Evolutionary conservation across 1,284 basidiomycete species (phyloP).

Genomic region (Malassezia pachydermatis): DNA sequence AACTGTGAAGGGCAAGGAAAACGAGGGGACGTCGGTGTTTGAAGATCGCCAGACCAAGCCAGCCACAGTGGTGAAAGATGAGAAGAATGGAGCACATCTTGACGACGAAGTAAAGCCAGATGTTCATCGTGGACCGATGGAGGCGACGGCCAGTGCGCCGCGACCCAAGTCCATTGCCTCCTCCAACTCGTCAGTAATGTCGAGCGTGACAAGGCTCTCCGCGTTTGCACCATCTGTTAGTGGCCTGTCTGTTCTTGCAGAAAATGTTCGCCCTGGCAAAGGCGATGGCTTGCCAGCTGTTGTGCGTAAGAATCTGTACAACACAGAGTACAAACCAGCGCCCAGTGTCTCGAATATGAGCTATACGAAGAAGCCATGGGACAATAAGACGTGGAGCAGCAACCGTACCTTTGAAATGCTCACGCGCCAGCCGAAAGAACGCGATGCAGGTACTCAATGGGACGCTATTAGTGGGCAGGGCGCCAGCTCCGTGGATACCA

Average conservation of each 20-base stretch:
- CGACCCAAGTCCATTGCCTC: no score
- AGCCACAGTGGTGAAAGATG: no score
- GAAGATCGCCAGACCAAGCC: no score
- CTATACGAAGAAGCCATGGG: slow-evolving; percentile 4
- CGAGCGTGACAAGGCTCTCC: slow-evolving; percentile 10
- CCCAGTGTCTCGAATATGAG: slow-evolving; percentile 1
- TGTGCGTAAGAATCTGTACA: background rate
- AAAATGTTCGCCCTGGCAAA: background rate
- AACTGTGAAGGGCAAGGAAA: no score
- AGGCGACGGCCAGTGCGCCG: no score
- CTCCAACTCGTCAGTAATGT: slow-evolving; percentile 19
- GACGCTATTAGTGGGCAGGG: slow-evolving; percentile 2
- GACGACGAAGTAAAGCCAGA: background rate
- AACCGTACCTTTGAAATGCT: slow-evolving; percentile 8
- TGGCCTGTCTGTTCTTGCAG: slow-evolving; percentile 4
- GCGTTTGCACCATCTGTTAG: slow-evolving; percentile 2
- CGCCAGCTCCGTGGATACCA: background rate
- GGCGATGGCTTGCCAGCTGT: background rate
- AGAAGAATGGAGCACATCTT: background rate
- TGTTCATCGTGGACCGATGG: no score
- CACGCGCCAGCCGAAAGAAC: slow-evolving; percentile 3
- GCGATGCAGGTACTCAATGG: slow-evolving; percentile 16
- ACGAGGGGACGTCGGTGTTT: no score
- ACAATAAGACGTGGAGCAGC: background rate
- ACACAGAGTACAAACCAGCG: background rate